These are phyloP conservation scores for Neurospora terricola DNA, from an alignment of 495 filamentous ascomycete genomes.

Conservation along the genomic window DNA sequence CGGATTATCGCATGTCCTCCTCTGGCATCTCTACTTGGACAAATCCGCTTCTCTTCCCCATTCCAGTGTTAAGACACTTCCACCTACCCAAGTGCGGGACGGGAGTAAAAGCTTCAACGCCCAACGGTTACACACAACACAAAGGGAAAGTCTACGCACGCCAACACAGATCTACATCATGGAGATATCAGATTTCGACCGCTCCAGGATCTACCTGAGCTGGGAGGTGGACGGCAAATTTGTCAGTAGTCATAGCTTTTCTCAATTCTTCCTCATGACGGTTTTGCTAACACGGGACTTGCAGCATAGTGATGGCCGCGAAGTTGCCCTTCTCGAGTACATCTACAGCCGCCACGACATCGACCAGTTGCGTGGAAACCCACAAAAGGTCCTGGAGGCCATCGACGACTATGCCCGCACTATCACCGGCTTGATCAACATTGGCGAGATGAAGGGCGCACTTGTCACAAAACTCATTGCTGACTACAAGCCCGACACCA, in stretches of 20 bases:
- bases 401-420: slow-evolving; percentile 64
- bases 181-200: not conserved
- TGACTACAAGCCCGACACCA: slow-evolving; percentile 51
- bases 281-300: slow-evolving; percentile 57
- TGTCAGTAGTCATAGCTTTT: slow-evolving; percentile 1
- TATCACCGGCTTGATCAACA: slow-evolving; percentile 66
- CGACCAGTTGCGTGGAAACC: slow-evolving; percentile 52
- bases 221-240: slow-evolving; percentile 12
- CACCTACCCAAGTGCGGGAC: not conserved
- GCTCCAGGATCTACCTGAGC: slow-evolving; percentile 1
- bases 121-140: not conserved
- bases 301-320: slow-evolving; percentile 61
- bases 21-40: not conserved
- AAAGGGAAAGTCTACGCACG: not conserved
- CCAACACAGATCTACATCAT: not conserved
- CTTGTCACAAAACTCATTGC: slow-evolving; percentile 56
- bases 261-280: slow-evolving; percentile 23
- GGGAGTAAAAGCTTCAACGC: not conserved
- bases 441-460: slow-evolving; percentile 62
- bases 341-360: slow-evolving; percentile 47
- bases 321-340: slow-evolving; percentile 60
- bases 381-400: slow-evolving; percentile 49
- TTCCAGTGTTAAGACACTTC: not conserved
- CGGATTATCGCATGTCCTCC: not conserved
- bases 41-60: not conserved